A percentile compares a stretch with the other conserved stretches of the same genome.
phyloP scores from a whole-genome alignment of 352 stramenopile genomes.

The Phytophthora podocarpi region DNA sequence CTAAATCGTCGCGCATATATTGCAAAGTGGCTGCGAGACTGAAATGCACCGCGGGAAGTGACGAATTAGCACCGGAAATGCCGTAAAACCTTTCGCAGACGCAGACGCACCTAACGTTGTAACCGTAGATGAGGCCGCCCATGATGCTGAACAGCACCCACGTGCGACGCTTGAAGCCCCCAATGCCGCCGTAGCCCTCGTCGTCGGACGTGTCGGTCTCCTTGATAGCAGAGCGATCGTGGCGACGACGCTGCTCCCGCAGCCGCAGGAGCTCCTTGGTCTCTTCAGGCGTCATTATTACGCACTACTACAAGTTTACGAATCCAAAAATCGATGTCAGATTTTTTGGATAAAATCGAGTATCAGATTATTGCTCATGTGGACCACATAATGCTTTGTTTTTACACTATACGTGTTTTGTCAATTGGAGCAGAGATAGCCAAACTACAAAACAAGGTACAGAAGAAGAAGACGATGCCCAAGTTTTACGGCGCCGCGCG shows the following conservation, averaged over 20 bases:
- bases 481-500: constrained; percentile 83
- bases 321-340: too few species aligned
- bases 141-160: constrained; percentile 86
- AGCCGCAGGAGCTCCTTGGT: constrained; percentile 68
- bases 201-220: background rate
- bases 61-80: constrained; percentile 13
- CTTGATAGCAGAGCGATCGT: background rate
- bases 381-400: too few species aligned
- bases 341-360: too few species aligned
- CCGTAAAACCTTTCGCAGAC: background rate
- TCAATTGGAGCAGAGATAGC: too few species aligned
- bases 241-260: constrained; percentile 35
- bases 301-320: too few species aligned
- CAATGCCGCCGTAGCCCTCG: constrained; percentile 12
- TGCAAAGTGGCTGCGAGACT: constrained; percentile 77
- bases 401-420: too few species aligned
- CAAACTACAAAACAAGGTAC: too few species aligned
- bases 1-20: constrained; percentile 80
- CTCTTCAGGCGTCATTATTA: constrained; percentile 49
- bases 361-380: too few species aligned
- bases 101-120: constrained; percentile 67
- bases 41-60: background rate
- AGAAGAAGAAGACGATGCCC: constrained; percentile 68
- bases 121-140: constrained; percentile 87
- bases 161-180: constrained; percentile 48